Evolutionary conservation across 352 stramenopile genomes (phyloP), one percentile per base, ranked within the genome.

Genomic region (Peronosclerospora sorghi): DNA sequence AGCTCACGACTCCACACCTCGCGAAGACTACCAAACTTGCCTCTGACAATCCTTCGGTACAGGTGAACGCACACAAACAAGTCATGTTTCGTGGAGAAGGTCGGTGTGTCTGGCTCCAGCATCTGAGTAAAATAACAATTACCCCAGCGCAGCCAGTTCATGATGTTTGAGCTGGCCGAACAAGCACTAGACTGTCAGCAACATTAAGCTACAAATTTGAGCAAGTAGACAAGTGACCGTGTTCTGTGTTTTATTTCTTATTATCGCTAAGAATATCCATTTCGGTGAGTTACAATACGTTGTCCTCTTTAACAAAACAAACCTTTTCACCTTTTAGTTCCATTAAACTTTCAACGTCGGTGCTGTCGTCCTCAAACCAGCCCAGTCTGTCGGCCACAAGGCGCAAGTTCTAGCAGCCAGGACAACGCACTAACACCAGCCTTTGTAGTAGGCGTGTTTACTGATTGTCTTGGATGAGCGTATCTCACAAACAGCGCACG

Each of bases 391-490:
- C 96, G 2, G 96, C 95, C 46, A 99, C 96, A 6, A 99, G 68
- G 68, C 99, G 96, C n/a, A 97, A 63, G 59, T 98, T 98, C 57
- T 98, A 54, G 69, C 96, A 99, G 19, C 85, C 85, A 1, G 95
- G 96, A 55, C 96, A 99, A 30, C 86, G 76, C 23, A 98, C 93
- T 38, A 99, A 63, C 40, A 99, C 96, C 35, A 99, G 17, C 96
- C 96, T 41, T 98, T 83, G 52, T 94, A 73, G 73, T 99, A 99
- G 2, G 94, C 86, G 35, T 96, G 80, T 71, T 98, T 94, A 56
- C 78, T 94, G 56, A 99, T 98, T 47, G 93, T 96, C 67, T 98
- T 99, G 46, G 93, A 94, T 8, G 90, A 84, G 18, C 96, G 83
- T 30, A 95, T 99, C 39, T 98, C 81, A 56, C 96, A 99, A 18